Evolutionary conservation across 2,329 filamentous ascomycete species (phyloP), one percentile per base, ranked within the genome.

Genomic region (Sarocladiaceae sp.): DNA sequence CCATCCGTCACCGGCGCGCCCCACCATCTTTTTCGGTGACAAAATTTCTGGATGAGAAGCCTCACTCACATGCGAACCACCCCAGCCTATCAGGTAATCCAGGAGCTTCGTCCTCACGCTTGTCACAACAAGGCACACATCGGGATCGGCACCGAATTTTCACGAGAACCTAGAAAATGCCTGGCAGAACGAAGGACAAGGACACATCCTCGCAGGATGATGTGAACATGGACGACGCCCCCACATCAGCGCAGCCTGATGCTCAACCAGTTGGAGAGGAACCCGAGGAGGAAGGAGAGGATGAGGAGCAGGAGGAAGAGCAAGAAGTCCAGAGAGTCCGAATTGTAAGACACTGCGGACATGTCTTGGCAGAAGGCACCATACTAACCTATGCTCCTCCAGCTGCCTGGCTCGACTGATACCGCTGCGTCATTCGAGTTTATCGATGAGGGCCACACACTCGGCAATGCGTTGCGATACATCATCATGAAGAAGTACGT

Each of bases 401-500:
- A 97, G 93, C 76, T 97, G 25, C 87, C 90, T 31, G 92, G 92
- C 46, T 88, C 89, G 52, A 87, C 80, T 71, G 88, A 93, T 48
- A 93, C 87, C 8, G 92, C 92, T 4, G 94, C 94, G 26, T 96
- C 91, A 15, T 99, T 97, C 66, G 90, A 97, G 67, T 96, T 99
- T 62, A 83, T 88, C 55, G 86, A 90, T 42, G 94, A 99, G 73
- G 91, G 95, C 39, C 94, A 99, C 71, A 99, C 94, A 1, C 76
- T 99, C 50, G 94, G 94, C 25, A 99, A 99, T 70, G 90, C 92
- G 10, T 73, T 99, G 61, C 82, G 94, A 64, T 97, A 92, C 67
- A 87, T 97, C 57, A 95, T 99, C 63, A 97, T 96, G 89, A 97
- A 97, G 74, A 99, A 99, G 93, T 97, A 75, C 58, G 83, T 65